Conservation (phyloP, 345 rosid species). For the Diplotaxis tenuifolia region DNA sequence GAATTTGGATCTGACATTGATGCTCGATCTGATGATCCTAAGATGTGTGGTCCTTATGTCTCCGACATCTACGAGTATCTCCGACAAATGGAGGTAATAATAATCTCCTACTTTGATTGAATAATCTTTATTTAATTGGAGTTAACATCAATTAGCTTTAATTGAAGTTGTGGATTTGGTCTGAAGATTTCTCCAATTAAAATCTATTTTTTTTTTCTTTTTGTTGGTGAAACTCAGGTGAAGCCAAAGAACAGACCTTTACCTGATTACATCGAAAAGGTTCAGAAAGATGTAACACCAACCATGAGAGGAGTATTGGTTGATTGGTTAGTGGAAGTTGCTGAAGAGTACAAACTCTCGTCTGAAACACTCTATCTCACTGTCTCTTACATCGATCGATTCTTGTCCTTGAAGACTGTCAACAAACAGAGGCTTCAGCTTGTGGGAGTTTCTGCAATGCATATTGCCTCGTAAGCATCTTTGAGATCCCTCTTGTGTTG, state of each 20-base stretch:
- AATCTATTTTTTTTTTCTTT: background rate
- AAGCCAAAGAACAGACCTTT: constrained; percentile 55
- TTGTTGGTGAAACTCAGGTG: constrained; percentile 34
- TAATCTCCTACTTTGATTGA: background rate
- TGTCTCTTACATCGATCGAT: constrained; percentile 53
- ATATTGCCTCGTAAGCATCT: constrained; percentile 73
- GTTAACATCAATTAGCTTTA: background rate
- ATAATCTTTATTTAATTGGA: background rate
- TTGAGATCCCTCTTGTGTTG: background rate
- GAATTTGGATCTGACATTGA: constrained; percentile 21
- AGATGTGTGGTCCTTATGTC: constrained; percentile 40
- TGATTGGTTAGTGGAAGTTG: constrained; percentile 80
- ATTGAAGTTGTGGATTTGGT: background rate
- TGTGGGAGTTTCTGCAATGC: constrained; percentile 76
- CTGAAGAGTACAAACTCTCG: constrained; percentile 62
- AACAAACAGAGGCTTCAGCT: constrained; percentile 63
- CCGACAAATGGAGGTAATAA: constrained; percentile 28
- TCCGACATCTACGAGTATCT: constrained; percentile 28
- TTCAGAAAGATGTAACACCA: constrained; percentile 58
- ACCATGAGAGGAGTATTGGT: constrained; percentile 69
- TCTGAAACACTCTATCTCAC: constrained; percentile 60
- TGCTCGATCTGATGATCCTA: constrained; percentile 33
- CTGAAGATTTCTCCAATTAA: too few relatives aligned
- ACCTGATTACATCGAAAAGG: constrained; percentile 63
- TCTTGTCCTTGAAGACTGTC: constrained; percentile 47